Evolutionary conservation across 768 basidiomycete species (phyloP).

Genomic region (Leccinum variicolor): DNA sequence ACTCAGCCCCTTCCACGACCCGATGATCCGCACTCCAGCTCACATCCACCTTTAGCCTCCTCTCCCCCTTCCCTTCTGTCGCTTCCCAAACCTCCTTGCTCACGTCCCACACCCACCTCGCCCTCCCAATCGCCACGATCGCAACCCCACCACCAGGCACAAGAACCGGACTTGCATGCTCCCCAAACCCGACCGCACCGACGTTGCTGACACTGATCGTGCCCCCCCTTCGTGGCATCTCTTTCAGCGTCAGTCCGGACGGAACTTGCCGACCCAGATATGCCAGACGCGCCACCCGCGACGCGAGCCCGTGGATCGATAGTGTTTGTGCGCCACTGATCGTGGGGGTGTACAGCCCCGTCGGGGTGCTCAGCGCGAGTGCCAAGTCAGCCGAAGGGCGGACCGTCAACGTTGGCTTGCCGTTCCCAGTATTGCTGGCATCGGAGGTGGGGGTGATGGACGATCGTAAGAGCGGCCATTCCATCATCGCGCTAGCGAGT

Average conservation of each 20-base stretch:
- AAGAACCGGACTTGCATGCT: slow-evolving; percentile 69
- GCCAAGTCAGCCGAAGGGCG: slow-evolving; percentile 74
- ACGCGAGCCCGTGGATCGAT: slow-evolving; percentile 60
- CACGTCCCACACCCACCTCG: slow-evolving; percentile 76
- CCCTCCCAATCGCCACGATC: slow-evolving; percentile 78
- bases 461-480: slow-evolving; percentile 82
- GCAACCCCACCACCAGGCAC: slow-evolving; percentile 83
- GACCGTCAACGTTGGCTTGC: slow-evolving; percentile 66
- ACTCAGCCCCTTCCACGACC: slow-evolving; percentile 84
- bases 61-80: slow-evolving; percentile 34
- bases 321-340: slow-evolving; percentile 50
- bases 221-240: slow-evolving; percentile 74
- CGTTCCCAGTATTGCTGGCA: background rate
- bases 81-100: slow-evolving; percentile 36
- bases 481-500: slow-evolving; percentile 72
- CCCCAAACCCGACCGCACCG: slow-evolving; percentile 73
- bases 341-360: slow-evolving; percentile 82
- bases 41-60: slow-evolving; percentile 57
- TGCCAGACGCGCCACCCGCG: slow-evolving; percentile 56
- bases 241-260: slow-evolving; percentile 55
- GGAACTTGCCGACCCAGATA: slow-evolving; percentile 67
- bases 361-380: slow-evolving; percentile 75
- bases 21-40: slow-evolving; percentile 89
- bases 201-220: slow-evolving; percentile 83
- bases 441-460: slow-evolving; percentile 52